Percentiles rank a stretch among this genome's conserved stretches.
These are phyloP conservation scores for Phlebiopsis flavidoalba DNA, from an alignment of 768 basidiomycete species.

Conservation along the genomic window DNA sequence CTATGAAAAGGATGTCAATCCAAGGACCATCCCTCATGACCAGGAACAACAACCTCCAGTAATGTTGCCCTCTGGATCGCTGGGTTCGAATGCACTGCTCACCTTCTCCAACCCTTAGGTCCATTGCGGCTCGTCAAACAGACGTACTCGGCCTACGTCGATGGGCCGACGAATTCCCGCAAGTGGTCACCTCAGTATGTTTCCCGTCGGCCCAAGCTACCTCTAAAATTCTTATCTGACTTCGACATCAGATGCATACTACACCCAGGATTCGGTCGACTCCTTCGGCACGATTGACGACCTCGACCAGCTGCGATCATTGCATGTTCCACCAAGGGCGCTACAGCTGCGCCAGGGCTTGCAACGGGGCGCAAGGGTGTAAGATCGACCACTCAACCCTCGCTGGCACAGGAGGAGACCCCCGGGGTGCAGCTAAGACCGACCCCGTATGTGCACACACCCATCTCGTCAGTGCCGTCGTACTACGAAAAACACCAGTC, in stretches of 20 bases:
- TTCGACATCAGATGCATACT: constrained; percentile 61
- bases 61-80: background rate
- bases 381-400: background rate
- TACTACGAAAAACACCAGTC: background rate
- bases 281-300: constrained; percentile 57
- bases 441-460: background rate
- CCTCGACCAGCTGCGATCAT: constrained; percentile 43
- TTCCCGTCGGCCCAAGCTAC: background rate
- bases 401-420: background rate
- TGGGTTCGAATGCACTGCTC: background rate
- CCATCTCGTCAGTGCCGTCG: background rate
- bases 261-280: constrained; percentile 57
- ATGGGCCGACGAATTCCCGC: constrained; percentile 21
- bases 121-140: constrained; percentile 31
- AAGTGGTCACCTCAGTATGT: constrained; percentile 37
- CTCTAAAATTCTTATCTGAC: background rate
- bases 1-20: constrained; percentile 31
- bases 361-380: constrained; percentile 17
- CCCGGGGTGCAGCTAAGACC: background rate
- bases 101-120: constrained; percentile 11
- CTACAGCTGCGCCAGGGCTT: constrained; percentile 58
- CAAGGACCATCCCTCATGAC: constrained; percentile 19
- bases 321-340: constrained; percentile 54
- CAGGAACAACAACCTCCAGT: constrained; percentile 21
- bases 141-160: constrained; percentile 34